Base-by-base conservation (phyloP, 2,329 filamentous ascomycete species). In the Lecanoromycetidae sp. region DNA sequence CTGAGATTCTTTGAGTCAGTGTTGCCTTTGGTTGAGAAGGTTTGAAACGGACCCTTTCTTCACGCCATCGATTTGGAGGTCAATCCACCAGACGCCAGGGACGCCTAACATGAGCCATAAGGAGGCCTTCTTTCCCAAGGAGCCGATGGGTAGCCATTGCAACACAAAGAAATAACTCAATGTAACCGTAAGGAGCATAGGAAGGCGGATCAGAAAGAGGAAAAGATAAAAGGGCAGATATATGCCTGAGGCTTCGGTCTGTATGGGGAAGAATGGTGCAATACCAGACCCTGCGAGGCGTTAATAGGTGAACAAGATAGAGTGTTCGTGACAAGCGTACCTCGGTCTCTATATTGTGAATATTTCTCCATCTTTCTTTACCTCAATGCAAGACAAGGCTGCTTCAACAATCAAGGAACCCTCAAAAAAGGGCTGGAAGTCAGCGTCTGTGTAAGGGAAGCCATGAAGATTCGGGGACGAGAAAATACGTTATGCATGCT, bases 41-140 rank as follows among this genome's bases (percentile, higher is more conserved):
- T 7, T 3, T 40, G 3, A 5, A 32, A 60, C 71, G 47, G 63
- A 88, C 68, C 91, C 91, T 67, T 87, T 85, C 66, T 86, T 88
- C 45, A 98, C 91, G 49, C 90, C 90, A 63, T 98, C 91, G 55
- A 98, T 86, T 64, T 95, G 90, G n/a, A 98, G 71, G 65, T 98
- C 91, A 48, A 95, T 82, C 90, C 90, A 96, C 87, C 88, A 96
- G 49, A 98, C 85, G 23, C 91, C 90, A 0, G 88, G 87, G 50
- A 94, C 83, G 30, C 80, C 83, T 56, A 98, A 76, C 55, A 96
- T 76, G 51, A 79, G 76, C 90, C 91, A 96, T 44, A 96, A 69
- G 40, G 87, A 78, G 10, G 84, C 78, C 67, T 96, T 96, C 59
- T 87, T 87, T 35, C 80, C 67, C 27, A 80, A 59, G 7, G 74